These are phyloP conservation scores for Cladophialophora carrionii DNA, from an alignment of 2,329 filamentous ascomycete species.

Conservation along the genomic window DNA sequence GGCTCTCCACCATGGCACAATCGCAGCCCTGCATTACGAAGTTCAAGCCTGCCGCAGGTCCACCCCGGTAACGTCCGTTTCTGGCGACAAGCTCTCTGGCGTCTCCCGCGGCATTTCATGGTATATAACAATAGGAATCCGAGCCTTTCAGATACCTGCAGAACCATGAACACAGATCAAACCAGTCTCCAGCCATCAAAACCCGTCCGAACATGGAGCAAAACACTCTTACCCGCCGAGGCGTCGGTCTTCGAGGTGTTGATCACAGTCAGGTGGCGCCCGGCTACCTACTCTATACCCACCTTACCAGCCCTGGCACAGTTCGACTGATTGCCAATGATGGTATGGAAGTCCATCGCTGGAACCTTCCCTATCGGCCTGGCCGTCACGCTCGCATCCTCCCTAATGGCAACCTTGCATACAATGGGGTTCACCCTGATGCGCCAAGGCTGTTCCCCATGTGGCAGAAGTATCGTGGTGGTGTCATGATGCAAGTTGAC, in stretches of 20 bases:
- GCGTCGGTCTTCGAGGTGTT: constrained; percentile 48
- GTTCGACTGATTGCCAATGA: constrained; percentile 47
- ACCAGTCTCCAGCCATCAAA: not conserved
- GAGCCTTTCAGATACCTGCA: not conserved
- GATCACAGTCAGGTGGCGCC: constrained; percentile 45
- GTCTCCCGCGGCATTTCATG: not conserved
- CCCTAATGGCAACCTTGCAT: constrained; percentile 50
- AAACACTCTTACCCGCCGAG: constrained; percentile 49
- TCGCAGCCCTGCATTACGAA: not conserved
- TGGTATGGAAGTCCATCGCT: constrained; percentile 50
- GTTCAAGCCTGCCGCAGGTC: not conserved
- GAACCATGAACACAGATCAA: not conserved
- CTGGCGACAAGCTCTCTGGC: not conserved
- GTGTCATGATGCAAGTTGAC: constrained; percentile 51
- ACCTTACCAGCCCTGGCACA: constrained; percentile 47
- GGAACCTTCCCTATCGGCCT: constrained; percentile 49
- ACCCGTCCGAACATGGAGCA: constrained; percentile 46
- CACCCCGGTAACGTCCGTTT: not conserved
- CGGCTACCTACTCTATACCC: constrained; percentile 50
- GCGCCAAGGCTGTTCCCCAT: constrained; percentile 48
- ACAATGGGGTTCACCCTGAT: constrained; percentile 50
- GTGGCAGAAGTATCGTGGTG: constrained; percentile 53
- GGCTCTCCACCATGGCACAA: not conserved
- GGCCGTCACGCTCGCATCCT: constrained; percentile 53
- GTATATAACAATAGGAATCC: not conserved